Percentiles rank a stretch among this genome's conserved stretches.
phyloP scores from a whole-genome alignment of 805 yeast genomes.

The Metschnikowia arizonensis region DNA sequence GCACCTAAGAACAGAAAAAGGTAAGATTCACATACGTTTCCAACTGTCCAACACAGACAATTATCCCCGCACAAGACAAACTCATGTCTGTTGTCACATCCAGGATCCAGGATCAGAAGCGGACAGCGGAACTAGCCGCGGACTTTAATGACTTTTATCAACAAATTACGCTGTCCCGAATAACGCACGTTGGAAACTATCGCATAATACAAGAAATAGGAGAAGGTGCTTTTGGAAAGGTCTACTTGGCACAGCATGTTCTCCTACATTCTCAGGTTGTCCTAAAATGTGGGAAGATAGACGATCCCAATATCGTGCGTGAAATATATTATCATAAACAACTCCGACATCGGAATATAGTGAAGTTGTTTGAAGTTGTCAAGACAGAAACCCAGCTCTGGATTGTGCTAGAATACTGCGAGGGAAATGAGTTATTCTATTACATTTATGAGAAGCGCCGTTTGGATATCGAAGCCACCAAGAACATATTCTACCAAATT shows the following conservation, averaged over 20 bases:
- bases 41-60: not conserved
- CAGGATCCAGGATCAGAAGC: constrained; percentile 32
- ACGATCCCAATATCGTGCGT: constrained; percentile 81
- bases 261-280: constrained; percentile 74
- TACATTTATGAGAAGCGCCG: constrained; percentile 52
- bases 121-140: constrained; percentile 53
- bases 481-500: constrained; percentile 58
- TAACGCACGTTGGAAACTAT: constrained; percentile 77
- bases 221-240: constrained; percentile 90
- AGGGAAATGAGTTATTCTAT: constrained; percentile 72
- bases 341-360: constrained; percentile 77
- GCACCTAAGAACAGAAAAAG: constrained; percentile 3
- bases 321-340: constrained; percentile 88
- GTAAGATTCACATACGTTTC: not conserved
- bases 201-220: constrained; percentile 71
- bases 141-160: constrained; percentile 58
- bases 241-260: constrained; percentile 76
- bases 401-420: constrained; percentile 88
- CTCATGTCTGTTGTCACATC: constrained; percentile 15
- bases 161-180: constrained; percentile 41
- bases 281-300: constrained; percentile 70
- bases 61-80: not conserved
- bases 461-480: constrained; percentile 48
- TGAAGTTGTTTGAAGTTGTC: constrained; percentile 79
- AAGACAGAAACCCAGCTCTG: constrained; percentile 76